Percentiles rank a stretch among this genome's conserved stretches.
Evolutionary conservation across 768 basidiomycete species (phyloP).

Genomic region (Porpolomopsis calyptriformis): DNA sequence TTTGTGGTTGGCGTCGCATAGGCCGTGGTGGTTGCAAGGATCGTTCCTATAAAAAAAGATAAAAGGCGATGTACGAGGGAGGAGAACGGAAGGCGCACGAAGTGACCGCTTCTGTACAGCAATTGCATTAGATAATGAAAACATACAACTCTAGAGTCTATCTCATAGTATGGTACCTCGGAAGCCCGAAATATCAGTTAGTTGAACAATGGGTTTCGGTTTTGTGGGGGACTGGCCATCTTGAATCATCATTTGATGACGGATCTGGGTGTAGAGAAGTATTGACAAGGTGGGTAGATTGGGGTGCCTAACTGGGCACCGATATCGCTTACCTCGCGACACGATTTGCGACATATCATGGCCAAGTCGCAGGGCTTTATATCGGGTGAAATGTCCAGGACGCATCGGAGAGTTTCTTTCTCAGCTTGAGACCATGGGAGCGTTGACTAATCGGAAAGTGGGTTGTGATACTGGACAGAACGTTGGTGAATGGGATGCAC

Average conservation of each 20-base stretch:
- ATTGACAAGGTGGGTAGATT: too few relatives aligned
- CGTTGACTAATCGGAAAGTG: conserved; percentile 10
- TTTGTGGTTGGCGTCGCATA: conserved; percentile 31
- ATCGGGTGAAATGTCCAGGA: conserved; percentile 36
- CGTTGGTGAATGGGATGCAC: too few relatives aligned
- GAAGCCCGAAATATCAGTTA: too few relatives aligned
- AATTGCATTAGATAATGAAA: not conserved
- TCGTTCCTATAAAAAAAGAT: conserved; percentile 2
- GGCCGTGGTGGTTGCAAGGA: conserved; percentile 49
- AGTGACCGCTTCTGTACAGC: not conserved
- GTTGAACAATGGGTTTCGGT: too few relatives aligned
- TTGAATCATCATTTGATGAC: too few relatives aligned
- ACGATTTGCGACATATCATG: conserved; percentile 44
- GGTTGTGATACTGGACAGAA: not conserved
- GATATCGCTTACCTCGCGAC: conserved; percentile 39
- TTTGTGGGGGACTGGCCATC: too few relatives aligned
- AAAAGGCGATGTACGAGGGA: not conserved
- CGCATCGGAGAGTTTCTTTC: conserved; percentile 25
- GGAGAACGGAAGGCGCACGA: not conserved
- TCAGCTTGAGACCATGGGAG: conserved; percentile 29
- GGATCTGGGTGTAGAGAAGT: conserved; percentile 13
- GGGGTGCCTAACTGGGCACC: too few relatives aligned
- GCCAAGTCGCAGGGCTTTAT: conserved; percentile 45
- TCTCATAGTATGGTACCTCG: too few relatives aligned
- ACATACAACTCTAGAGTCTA: too few relatives aligned